Evolutionary conservation across 345 rosid species (phyloP), one percentile per base, ranked within the genome.

Genomic region (Lumnitzera littorea): DNA sequence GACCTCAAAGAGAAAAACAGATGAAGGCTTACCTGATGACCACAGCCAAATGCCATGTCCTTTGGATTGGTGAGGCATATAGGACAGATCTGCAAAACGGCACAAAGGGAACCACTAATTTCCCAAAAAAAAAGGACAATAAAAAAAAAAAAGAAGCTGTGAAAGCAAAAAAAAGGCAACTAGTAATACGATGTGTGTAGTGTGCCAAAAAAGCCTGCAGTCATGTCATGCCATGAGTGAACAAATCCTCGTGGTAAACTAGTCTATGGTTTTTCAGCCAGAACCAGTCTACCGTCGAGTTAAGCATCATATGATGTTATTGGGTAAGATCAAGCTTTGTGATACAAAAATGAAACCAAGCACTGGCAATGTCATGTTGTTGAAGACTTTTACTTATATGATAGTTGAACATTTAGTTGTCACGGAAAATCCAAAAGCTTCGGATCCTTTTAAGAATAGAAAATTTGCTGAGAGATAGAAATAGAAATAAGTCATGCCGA

Each of bases 31-130:
- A 61, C 72, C 67, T 62, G 72, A 52, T 68, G 72, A 13, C 72
- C 72, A 46, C 72, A 68, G 24, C 43, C 66, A 12, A 67, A 67
- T 24, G 71, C 71, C 71, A 67, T 67, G 71, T 67, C 57, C 24
- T 67, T 68, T 13, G 53, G n/a, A 58, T 56, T 68, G 50, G 20
- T 62, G 23, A 68, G 72, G 67, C 72, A 68, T 12, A 62, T 61
- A 15, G 72, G 67, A 56, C 72, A 68, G 17, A 68, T 36, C 72
- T 68, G 67, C 24, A 0, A 49, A 48, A 46, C 49, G 8, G 53
- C 51, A 25, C 16, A 9, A 14, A 15, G 13, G 50, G 0, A 47
- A 15, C 29, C 53, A 49, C 0, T 48, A 15, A 15, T 48, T 27
- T 53, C 25, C 14, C 20, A 0, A 20, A 20, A 20, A 20, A 20